Evolutionary conservation across 2,329 filamentous ascomycete genomes (phyloP).

Genomic region (Coniochaeta pulveracea): DNA sequence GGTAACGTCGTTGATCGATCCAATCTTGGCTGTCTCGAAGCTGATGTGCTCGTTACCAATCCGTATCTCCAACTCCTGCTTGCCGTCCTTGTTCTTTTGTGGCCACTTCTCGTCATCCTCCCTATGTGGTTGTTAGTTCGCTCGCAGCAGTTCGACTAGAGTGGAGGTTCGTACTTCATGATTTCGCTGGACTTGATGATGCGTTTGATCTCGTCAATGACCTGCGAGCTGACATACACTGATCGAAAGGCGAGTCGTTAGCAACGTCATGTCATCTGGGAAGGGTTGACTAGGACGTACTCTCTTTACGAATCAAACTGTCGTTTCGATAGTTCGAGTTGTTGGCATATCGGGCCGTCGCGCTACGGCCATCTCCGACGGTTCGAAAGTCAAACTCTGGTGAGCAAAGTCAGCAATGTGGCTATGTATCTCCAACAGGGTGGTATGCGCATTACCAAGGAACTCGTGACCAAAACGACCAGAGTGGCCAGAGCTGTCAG

Average conservation of each 20-base stretch:
- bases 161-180: constrained; percentile 61
- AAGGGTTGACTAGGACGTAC: constrained; percentile 50
- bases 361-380: constrained; percentile 84
- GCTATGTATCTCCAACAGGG: background rate
- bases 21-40: constrained; percentile 99
- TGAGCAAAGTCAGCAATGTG: too few species aligned
- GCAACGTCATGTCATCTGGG: background rate
- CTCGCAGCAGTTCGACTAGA: background rate
- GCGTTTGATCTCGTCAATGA: constrained; percentile 90
- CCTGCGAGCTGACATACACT: constrained; percentile 93
- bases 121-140: constrained; percentile 33
- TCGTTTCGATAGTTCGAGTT: constrained; percentile 99
- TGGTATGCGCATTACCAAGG: constrained; percentile 54
- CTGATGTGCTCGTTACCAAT: constrained; percentile 93
- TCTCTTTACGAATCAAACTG: constrained; percentile 97
- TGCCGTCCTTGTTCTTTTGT: constrained; percentile 97
- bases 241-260: constrained; percentile 6
- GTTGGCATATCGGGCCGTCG: constrained; percentile 92
- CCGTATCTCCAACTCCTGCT: constrained; percentile 91
- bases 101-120: constrained; percentile 99
- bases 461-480: constrained; percentile 98
- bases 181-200: constrained; percentile 98
- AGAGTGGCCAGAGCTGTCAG: constrained; percentile 80
- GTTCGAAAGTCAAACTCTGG: constrained; percentile 93
- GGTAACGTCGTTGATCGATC: constrained; percentile 90